Evolutionary conservation across 1,139 yeast genomes (phyloP), one percentile per base, ranked within the genome.

Genomic region (Hyphopichia pseudoburtonii): DNA sequence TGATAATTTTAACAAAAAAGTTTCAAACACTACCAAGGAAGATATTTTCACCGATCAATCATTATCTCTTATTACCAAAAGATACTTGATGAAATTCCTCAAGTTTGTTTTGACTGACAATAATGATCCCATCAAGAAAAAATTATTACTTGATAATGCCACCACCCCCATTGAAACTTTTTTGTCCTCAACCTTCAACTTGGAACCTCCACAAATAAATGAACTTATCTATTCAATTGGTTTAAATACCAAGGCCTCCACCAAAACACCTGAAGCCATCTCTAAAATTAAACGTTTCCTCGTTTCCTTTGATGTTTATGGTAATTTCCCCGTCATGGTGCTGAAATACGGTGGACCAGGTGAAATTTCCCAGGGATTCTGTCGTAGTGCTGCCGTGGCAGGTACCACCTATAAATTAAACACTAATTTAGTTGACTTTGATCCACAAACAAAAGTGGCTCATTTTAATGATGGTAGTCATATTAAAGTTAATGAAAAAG

Each of bases 311-410:
- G 96, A 90, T 50, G 87, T 90, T 9, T 92, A 89, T 60, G 98
- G 98, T 9, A 83, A 82, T 47, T 94, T 92, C 73, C 97, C 98
- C 1, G 94, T 87, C 17, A 73, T 92, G 67, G 83, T 84, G 50
- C 86, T 95, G 42, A 90, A 88, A 68, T 92, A 83, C 61, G 98
- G 98, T 40, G 95, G 96, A 2, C 94, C 96, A 0, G 97, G 97
- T 34, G 99, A 92, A 62, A 70, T 92, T 24, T 82, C 96, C 6
- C 99, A 92, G 65, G 99, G 97, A 2, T 92, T 92, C 60, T 90
- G 97, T 62, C 77, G 99, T 48, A 85, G 95, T 42, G 97, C 98
- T 4, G 98, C 99, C 11, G 98, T 92, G 44, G 97, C 95, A 22
- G 98, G 97, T 41, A 86, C 97, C 40, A 87, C 95, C 28, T 92